Evolutionary conservation across 1,284 basidiomycete species (phyloP), one percentile per base, ranked within the genome.

Genomic region (Cutaneotrichosporon sp.): DNA sequence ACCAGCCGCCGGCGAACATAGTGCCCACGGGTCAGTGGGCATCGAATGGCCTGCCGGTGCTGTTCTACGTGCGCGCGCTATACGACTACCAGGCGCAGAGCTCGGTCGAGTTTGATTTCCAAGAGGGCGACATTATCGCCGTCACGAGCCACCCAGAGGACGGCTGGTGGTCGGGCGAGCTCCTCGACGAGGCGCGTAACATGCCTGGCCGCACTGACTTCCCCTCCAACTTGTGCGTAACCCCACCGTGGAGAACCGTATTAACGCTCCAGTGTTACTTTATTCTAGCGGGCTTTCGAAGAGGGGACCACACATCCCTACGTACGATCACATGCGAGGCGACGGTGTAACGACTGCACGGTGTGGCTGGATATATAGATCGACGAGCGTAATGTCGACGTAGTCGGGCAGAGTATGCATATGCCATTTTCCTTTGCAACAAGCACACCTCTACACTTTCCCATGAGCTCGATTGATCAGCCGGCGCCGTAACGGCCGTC

Each of bases 121-220:
- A 90, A 66, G 79, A 84, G 20, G 88, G 87, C 5, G 91, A 94
- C 72, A 87, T 94, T 58, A 93, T 96, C 64, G 91, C 90, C 9
- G 90, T 94, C 4, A 93, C 88, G 2, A 81, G 84, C 40, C 92
- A 89, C 14, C 90, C 90, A 12, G 88, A 93, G 59, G 91, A 96
- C 65, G 90, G 90, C 1, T 94, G 91, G 91, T 94, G 90, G 91
- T 87, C 84, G 50, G 72, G 73, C 46, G 72, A 78, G 62, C 72
- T 94, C 54, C 75, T 94, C 40, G 91, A 96, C 66, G 92, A 94
- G 68, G 81, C 82, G 33, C 79, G 91, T 59, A 79, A 90, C 57
- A 79, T 85, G 63, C 80, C 81, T 4, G 90, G 90, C 13, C 79
- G 86, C 49, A 85, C 88, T 64, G 85, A 91, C 59, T 93, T 96